Evolutionary conservation across 345 rosid genomes (phyloP).

Genomic region (Brassica nigra): DNA sequence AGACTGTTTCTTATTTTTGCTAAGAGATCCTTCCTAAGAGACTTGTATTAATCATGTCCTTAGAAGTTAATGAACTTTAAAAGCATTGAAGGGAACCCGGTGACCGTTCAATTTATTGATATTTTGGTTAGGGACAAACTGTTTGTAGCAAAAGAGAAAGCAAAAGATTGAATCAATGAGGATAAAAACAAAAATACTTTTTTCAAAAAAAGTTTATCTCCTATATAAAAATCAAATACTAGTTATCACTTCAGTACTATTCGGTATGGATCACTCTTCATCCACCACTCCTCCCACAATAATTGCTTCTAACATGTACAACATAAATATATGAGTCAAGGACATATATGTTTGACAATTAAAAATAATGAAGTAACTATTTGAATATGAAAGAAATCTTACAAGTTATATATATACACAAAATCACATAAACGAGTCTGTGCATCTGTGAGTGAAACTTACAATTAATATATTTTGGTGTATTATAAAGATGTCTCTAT

Average conservation of each 20-base stretch:
- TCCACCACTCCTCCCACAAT: conserved; percentile 25
- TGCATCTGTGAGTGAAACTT: background rate
- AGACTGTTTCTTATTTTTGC: too few species aligned
- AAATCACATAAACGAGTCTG: background rate
- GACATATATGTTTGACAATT: background rate
- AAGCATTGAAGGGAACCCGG: background rate
- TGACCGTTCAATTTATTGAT: conserved; percentile 20
- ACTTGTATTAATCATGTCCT: too few species aligned
- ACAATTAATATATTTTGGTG: background rate
- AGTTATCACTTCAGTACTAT: conserved; percentile 25
- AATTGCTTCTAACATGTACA: conserved; percentile 30
- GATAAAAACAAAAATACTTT: conserved; percentile 22
- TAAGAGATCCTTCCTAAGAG: too few species aligned
- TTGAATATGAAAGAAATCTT: background rate
- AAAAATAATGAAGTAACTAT: background rate
- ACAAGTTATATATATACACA: background rate
- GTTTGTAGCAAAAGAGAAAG: conserved; percentile 8
- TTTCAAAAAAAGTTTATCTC: background rate
- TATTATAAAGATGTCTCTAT: too few species aligned
- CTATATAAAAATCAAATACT: conserved; percentile 4
- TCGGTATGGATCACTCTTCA: conserved; percentile 40
- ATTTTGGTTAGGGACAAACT: conserved; percentile 28
- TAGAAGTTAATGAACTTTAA: background rate
- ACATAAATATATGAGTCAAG: background rate
- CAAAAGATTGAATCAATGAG: conserved; percentile 16